These are phyloP conservation scores for Sporothrix euskadiensis DNA, from an alignment of 2,329 filamentous ascomycete genomes.

Conservation along the genomic window DNA sequence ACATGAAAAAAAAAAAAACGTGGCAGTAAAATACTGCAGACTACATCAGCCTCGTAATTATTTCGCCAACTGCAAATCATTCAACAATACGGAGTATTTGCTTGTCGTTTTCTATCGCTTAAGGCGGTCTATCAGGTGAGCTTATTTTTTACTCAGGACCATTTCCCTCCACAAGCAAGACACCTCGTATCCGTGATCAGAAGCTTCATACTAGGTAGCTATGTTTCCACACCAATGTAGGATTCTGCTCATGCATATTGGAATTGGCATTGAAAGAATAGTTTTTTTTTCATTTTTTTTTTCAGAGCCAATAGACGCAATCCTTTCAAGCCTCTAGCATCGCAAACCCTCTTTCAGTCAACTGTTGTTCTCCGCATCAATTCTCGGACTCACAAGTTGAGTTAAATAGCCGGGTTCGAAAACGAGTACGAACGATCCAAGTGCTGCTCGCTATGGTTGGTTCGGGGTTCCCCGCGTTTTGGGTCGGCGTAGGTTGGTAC, in stretches of 20 bases:
- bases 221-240: not conserved
- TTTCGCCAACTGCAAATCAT: too few species aligned
- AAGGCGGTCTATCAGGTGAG: not conserved
- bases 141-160: too few species aligned
- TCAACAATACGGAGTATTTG: too few species aligned
- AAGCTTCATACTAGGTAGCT: too few species aligned
- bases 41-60: not conserved
- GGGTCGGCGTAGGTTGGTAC: not conserved
- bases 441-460: not conserved
- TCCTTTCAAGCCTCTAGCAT: not conserved
- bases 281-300: too few species aligned
- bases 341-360: not conserved
- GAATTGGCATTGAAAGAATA: not conserved
- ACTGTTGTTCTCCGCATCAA: not conserved
- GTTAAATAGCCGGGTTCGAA: not conserved
- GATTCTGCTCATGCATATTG: not conserved
- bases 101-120: not conserved
- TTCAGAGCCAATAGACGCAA: not conserved
- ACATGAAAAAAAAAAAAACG: not conserved
- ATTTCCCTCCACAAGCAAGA: too few species aligned
- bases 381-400: not conserved
- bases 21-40: not conserved
- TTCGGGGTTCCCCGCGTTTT: not conserved
- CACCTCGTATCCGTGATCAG: too few species aligned
- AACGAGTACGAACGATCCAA: constrained; percentile 4